These are phyloP conservation scores for Oenanthe sinensis DNA, from an alignment of 129 eudicot species.

Conservation along the genomic window DNA sequence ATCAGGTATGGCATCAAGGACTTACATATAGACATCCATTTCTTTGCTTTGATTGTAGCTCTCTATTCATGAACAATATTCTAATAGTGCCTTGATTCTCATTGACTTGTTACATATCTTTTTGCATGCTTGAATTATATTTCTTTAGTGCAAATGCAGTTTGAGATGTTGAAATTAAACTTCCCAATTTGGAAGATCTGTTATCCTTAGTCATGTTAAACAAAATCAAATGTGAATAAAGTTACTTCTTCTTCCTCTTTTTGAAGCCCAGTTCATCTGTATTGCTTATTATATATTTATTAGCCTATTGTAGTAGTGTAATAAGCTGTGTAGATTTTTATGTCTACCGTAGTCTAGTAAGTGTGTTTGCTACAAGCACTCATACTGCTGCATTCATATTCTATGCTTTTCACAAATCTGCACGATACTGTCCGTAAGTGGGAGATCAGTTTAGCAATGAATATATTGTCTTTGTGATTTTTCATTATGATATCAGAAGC, in stretches of 20 bases:
- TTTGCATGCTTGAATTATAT: neutral
- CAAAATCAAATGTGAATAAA: neutral
- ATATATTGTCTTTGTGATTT: neutral
- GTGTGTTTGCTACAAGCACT: neutral
- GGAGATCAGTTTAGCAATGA: neutral
- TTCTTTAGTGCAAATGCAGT: too few relatives aligned
- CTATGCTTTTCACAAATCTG: neutral
- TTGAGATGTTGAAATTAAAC: neutral
- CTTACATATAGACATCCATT: neutral
- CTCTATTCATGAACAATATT: neutral
- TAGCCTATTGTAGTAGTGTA: neutral
- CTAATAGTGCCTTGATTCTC: neutral
- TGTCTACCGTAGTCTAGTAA: neutral
- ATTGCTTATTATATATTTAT: neutral
- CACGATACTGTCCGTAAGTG: neutral
- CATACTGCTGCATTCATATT: neutral
- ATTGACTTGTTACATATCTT: neutral
- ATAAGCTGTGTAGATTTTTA: neutral
- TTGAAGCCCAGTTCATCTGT: neutral
- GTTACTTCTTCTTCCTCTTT: neutral
- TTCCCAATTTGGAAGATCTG: neutral
- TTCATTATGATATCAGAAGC: neutral
- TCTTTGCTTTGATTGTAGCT: neutral
- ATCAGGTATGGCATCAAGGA: conserved; percentile 49
- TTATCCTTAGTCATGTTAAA: neutral